phyloP scores from a whole-genome alignment of 2,329 filamentous ascomycete genomes.

The Fonsecaea nubica region DNA sequence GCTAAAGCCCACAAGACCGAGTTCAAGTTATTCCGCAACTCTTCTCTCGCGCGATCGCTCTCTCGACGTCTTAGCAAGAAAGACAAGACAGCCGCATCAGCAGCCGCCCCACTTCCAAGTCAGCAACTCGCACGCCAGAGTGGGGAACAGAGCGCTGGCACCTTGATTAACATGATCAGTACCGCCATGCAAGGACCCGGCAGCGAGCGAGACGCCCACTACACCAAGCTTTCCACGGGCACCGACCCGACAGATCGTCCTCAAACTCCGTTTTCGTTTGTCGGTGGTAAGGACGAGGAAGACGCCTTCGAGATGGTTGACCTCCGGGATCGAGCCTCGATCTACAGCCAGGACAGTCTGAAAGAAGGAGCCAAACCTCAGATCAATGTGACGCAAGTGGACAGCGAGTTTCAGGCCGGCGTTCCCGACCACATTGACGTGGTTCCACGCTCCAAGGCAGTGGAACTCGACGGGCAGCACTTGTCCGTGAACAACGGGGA shows the following conservation, averaged over 20 bases:
- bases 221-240: constrained; percentile 27
- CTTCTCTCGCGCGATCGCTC: constrained; percentile 37
- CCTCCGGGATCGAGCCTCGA: constrained; percentile 21
- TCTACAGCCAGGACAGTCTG: constrained; percentile 29
- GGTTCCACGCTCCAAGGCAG: constrained; percentile 25
- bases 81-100: constrained; percentile 25
- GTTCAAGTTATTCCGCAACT: constrained; percentile 34
- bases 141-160: constrained; percentile 34
- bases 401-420: constrained; percentile 15
- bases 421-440: constrained; percentile 32
- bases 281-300: constrained; percentile 58
- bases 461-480: constrained; percentile 20
- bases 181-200: constrained; percentile 31
- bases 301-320: constrained; percentile 39
- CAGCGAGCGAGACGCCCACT: constrained; percentile 28
- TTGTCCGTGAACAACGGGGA: constrained; percentile 28
- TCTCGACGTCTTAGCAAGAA: constrained; percentile 37
- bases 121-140: constrained; percentile 35
- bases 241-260: constrained; percentile 68
- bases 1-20: constrained; percentile 20
- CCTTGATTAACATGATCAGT: constrained; percentile 39
- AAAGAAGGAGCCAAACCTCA: constrained; percentile 16
- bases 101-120: constrained; percentile 33
- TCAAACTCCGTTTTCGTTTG: constrained; percentile 72
- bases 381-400: constrained; percentile 19